Conservation (phyloP, 2,329 filamentous ascomycete genomes). For the Dendryphion nanum region DNA sequence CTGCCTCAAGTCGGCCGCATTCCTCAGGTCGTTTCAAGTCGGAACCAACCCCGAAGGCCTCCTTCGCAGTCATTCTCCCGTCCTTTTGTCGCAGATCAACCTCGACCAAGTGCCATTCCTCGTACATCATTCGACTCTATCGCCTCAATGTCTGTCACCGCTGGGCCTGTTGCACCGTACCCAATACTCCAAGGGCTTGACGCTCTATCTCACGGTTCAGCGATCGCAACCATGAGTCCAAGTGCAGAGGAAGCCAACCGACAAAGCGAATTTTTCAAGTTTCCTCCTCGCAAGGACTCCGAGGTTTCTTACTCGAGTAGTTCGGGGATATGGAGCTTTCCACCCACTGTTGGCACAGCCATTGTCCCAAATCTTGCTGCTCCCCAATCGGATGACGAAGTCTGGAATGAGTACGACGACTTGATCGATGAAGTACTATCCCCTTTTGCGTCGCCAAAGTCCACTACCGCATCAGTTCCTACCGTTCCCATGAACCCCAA, state of each 20-base stretch:
- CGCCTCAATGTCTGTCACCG: conserved; percentile 23
- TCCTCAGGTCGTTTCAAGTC: conserved; percentile 71
- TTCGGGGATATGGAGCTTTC: conserved; percentile 60
- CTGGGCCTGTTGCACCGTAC: conserved; percentile 32
- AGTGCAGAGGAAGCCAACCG: conserved; percentile 24
- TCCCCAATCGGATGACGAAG: conserved; percentile 74
- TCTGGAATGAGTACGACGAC: conserved; percentile 95
- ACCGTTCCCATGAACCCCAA: too few relatives aligned
- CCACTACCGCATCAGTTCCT: conserved; percentile 2
- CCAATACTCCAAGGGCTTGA: conserved; percentile 34
- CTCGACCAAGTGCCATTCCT: conserved; percentile 32
- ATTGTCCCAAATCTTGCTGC: conserved; percentile 62
- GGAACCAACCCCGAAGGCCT: conserved; percentile 61
- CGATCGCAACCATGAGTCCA: conserved; percentile 35
- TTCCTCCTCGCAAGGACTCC: conserved; percentile 72
- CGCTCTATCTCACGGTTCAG: conserved; percentile 37
- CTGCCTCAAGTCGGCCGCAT: conserved; percentile 83
- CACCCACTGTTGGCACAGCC: conserved; percentile 58
- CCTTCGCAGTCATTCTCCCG: conserved; percentile 82
- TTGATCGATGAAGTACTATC: conserved; percentile 70
- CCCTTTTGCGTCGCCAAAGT: conserved; percentile 25
- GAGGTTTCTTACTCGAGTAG: conserved; percentile 64
- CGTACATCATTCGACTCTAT: conserved; percentile 34
- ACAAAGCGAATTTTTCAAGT: conserved; percentile 68
- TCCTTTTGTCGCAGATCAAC: conserved; percentile 62